A percentile compares a stretch with the other conserved stretches of the same genome.
Conservation (phyloP, 108 stramenopile genomes). For the Stephanodiscus minutulus region DNA sequence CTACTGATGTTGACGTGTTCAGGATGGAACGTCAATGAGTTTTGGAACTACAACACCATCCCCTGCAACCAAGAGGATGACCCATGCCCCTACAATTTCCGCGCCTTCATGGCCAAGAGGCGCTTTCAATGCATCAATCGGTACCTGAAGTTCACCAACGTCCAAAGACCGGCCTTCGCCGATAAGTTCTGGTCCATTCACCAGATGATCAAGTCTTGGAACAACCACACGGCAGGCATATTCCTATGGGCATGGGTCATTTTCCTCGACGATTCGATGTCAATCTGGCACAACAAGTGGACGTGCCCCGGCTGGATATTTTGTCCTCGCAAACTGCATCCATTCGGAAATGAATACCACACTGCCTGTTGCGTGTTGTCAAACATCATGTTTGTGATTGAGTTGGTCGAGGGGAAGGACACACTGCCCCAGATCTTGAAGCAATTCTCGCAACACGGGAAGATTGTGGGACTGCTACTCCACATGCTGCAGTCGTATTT, state of each 20-base stretch:
- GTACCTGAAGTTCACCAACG: slow-evolving; percentile 11
- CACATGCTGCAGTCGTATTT: too few relatives aligned
- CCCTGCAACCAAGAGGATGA: not conserved
- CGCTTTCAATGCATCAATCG: slow-evolving; percentile 26
- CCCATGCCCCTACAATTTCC: not conserved
- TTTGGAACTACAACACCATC: too few relatives aligned
- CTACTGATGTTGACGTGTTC: too few relatives aligned
- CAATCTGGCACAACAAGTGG: slow-evolving; percentile 1
- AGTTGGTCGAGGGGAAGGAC: slow-evolving; percentile 11
- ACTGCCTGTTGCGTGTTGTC: slow-evolving; percentile 13
- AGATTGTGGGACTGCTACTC: too few relatives aligned
- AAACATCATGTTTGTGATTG: slow-evolving; percentile 21
- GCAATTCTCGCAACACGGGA: too few relatives aligned
- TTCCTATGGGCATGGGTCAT: not conserved
- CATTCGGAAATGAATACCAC: not conserved
- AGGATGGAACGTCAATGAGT: too few relatives aligned
- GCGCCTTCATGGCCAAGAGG: slow-evolving; percentile 15
- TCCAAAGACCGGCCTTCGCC: not conserved
- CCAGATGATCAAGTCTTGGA: slow-evolving; percentile 10
- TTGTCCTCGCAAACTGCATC: slow-evolving; percentile 7
- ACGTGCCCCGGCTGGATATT: not conserved
- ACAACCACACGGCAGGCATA: too few relatives aligned
- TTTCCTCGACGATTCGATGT: not conserved
- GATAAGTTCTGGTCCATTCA: slow-evolving; percentile 19
- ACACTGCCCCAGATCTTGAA: too few relatives aligned